Conservation (phyloP, 2,329 filamentous ascomycete species). For the Ceratocystis albifundus region DNA sequence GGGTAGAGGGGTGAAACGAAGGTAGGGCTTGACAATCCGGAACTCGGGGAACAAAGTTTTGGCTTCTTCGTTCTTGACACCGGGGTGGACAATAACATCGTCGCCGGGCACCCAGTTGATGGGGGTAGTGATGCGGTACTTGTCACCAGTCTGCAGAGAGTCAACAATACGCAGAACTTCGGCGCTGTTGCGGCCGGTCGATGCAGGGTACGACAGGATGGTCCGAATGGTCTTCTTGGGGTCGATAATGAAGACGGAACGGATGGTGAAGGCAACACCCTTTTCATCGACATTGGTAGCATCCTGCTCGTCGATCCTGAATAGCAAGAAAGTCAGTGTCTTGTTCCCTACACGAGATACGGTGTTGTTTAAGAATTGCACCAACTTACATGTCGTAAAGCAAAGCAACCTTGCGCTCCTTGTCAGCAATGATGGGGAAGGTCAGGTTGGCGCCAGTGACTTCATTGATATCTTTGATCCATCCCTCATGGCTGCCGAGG, state of each 20-base stretch:
- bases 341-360: not conserved
- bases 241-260: constrained; percentile 89
- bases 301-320: constrained; percentile 65
- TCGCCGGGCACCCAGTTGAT: constrained; percentile 85
- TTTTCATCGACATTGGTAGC: constrained; percentile 69
- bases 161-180: constrained; percentile 71
- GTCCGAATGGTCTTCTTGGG: constrained; percentile 86
- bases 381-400: constrained; percentile 61
- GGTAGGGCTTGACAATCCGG: constrained; percentile 57
- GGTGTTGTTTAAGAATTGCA: not conserved
- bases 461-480: constrained; percentile 83
- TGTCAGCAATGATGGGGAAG: constrained; percentile 76
- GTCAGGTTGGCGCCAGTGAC: constrained; percentile 56
- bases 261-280: constrained; percentile 86
- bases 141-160: constrained; percentile 72
- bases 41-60: constrained; percentile 76
- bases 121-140: constrained; percentile 75
- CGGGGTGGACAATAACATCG: constrained; percentile 83
- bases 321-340: not conserved
- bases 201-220: constrained; percentile 86
- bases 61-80: constrained; percentile 72
- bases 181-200: constrained; percentile 70
- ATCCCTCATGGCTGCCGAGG: constrained; percentile 68
- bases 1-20: constrained; percentile 58
- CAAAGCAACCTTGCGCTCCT: constrained; percentile 62